Conservation (phyloP, 805 yeast species). For the Metschnikowia matae region DNA sequence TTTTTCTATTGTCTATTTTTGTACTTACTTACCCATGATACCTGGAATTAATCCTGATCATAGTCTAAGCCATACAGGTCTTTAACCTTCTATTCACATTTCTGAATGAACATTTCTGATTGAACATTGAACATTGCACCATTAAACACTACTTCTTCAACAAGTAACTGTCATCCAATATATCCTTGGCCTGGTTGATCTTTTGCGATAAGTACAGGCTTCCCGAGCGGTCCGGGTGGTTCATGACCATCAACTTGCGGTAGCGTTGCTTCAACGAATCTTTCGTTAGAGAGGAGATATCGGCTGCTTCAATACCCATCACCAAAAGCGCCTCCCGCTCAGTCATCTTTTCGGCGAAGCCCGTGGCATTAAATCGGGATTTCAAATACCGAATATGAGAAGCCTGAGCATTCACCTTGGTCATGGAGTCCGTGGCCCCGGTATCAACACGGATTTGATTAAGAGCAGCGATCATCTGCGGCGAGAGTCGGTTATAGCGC, state of each 20-base stretch:
- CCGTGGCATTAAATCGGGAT: constrained; percentile 20
- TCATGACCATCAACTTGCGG: constrained; percentile 35
- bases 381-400: constrained; percentile 18
- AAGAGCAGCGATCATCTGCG: constrained; percentile 20
- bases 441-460: constrained; percentile 16
- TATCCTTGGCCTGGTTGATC: constrained; percentile 41
- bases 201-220: constrained; percentile 39
- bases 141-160: constrained; percentile 14
- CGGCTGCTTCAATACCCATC: constrained; percentile 40
- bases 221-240: constrained; percentile 43
- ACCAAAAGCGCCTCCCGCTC: constrained; percentile 41
- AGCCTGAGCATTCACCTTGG: constrained; percentile 11
- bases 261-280: constrained; percentile 31
- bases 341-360: constrained; percentile 37
- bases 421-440: constrained; percentile 5
- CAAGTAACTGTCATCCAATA: constrained; percentile 38
- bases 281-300: constrained; percentile 25
- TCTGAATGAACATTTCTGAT: too few relatives aligned
- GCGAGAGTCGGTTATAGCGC: constrained; percentile 15
- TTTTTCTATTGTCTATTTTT: too few relatives aligned
- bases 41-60: too few relatives aligned
- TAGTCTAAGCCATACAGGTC: too few relatives aligned
- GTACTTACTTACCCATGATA: too few relatives aligned
- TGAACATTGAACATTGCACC: too few relatives aligned
- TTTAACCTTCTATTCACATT: too few relatives aligned